Evolutionary conservation across 495 filamentous ascomycete genomes (phyloP).

Genomic region (Penicillium argentinense): DNA sequence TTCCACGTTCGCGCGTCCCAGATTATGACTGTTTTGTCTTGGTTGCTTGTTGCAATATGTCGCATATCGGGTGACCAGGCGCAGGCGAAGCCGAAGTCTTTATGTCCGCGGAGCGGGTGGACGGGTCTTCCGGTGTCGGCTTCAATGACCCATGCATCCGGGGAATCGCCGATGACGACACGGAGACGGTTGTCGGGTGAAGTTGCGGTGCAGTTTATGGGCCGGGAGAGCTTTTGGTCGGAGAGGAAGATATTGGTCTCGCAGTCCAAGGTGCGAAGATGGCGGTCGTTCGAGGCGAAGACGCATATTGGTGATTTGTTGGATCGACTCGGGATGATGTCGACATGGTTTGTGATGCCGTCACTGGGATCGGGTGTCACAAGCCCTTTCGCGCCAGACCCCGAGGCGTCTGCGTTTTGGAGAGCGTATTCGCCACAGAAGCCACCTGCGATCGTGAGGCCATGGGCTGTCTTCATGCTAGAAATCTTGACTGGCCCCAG

Average conservation of each 20-base stretch:
- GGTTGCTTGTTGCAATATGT: slow-evolving; percentile 86
- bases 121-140: slow-evolving; percentile 60
- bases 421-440: slow-evolving; percentile 82
- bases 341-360: slow-evolving; percentile 85
- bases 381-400: slow-evolving; percentile 61
- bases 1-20: slow-evolving; percentile 82
- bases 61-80: slow-evolving; percentile 89
- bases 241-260: slow-evolving; percentile 64
- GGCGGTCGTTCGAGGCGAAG: slow-evolving; percentile 81
- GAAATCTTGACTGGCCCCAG: slow-evolving; percentile 58
- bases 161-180: slow-evolving; percentile 69
- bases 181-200: slow-evolving; percentile 79
- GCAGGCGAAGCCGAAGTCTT: slow-evolving; percentile 84
- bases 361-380: slow-evolving; percentile 44
- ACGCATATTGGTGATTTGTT: slow-evolving; percentile 64
- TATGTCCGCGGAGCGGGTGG: slow-evolving; percentile 64
- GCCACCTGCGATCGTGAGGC: slow-evolving; percentile 73
- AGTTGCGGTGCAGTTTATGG: slow-evolving; percentile 82
- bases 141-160: slow-evolving; percentile 59
- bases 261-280: slow-evolving; percentile 74
- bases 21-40: slow-evolving; percentile 81
- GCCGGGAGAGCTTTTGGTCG: slow-evolving; percentile 58
- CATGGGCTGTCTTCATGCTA: slow-evolving; percentile 65
- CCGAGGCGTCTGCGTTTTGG: slow-evolving; percentile 55
- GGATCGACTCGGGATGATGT: slow-evolving; percentile 62